Evolutionary conservation across 2,329 filamentous ascomycete genomes (phyloP), one percentile per base, ranked within the genome.

Genomic region (Capronia coronata): DNA sequence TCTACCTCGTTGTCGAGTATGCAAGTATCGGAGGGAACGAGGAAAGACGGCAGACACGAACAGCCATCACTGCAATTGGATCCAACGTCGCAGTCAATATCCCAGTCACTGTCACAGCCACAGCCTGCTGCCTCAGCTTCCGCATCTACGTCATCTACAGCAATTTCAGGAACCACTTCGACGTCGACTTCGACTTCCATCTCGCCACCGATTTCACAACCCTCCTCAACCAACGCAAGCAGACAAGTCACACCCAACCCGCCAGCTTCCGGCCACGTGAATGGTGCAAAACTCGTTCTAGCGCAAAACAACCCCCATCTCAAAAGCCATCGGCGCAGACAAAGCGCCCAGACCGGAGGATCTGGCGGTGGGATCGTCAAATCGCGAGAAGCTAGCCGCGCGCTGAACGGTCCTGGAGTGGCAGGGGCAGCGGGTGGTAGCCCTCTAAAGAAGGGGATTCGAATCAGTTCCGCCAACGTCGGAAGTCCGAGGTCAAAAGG

Each of bases 261-360:
- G 37, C 64, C 65, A 8, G 47, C 46, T 4, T 27, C 55, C 65
- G 72, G 61, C 64, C 72, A 43, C 2, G 45, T 34, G 25, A 35
- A 19, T 21, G 48, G 27, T 11, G 52, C 70, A 42, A 94, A 90
- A 65, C 73, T 95, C 10, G 72, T 93, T 8, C 73, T 94, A 29
- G 85, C 84, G 49, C 81, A 88, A 55, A 86, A 82, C 63, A 96
- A 94, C 64, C 87, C 88, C 18, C 88, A 95, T 62, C 75, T 94
- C 22, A 87, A 84, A 67, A 88, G 80, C 62, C 86, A 90, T 63
- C 79, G 83, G 44, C 78, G 82, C 50, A 79, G 85, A 14, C 80
- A 84, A 59, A 73, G 69, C 30, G 62, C 67, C 14, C 65, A 66
- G 39, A 59, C 58, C 43, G 62, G 60, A 32, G 14, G 14, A 18